Evolutionary conservation across 176 grass and related monocot genomes (phyloP).

Genomic region (Hsuehochloa calcarea): DNA sequence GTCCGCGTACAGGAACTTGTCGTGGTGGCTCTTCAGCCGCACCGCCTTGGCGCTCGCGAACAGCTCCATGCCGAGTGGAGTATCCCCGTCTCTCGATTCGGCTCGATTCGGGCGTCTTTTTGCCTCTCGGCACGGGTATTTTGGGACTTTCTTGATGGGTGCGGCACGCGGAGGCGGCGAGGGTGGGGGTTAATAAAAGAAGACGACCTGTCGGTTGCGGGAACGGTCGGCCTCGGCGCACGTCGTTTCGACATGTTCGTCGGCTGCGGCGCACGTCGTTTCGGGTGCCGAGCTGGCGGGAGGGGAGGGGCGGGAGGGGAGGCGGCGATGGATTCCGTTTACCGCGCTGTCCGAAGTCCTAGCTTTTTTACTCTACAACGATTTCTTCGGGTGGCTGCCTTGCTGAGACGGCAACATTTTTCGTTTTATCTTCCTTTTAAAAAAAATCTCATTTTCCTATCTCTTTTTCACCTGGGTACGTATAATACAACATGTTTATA

Average conservation of each 20-base stretch:
- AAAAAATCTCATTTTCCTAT: too few species aligned
- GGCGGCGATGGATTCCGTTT: neutral
- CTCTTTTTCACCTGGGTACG: too few species aligned
- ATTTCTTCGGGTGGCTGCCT: neutral
- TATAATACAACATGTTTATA: too few species aligned
- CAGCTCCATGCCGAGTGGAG: conserved; percentile 50
- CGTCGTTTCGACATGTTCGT: neutral
- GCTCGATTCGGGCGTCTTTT: neutral
- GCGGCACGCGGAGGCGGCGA: neutral
- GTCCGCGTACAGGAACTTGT: conserved; percentile 88
- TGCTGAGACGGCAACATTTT: too few species aligned
- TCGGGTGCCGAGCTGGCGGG: neutral
- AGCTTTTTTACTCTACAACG: neutral
- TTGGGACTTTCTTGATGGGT: neutral
- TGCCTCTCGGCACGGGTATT: too few species aligned
- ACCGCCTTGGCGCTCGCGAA: conserved; percentile 74
- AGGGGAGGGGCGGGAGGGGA: neutral
- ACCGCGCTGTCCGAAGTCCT: neutral
- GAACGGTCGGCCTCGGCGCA: neutral
- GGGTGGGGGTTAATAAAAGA: neutral
- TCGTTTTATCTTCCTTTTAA: too few species aligned
- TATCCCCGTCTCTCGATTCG: neutral
- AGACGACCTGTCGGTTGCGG: neutral
- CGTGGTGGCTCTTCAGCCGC: conserved; percentile 77
- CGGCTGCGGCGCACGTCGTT: neutral